Evolutionary conservation across 768 basidiomycete species (phyloP).

Genomic region (Cystobasidium ongulense): DNA sequence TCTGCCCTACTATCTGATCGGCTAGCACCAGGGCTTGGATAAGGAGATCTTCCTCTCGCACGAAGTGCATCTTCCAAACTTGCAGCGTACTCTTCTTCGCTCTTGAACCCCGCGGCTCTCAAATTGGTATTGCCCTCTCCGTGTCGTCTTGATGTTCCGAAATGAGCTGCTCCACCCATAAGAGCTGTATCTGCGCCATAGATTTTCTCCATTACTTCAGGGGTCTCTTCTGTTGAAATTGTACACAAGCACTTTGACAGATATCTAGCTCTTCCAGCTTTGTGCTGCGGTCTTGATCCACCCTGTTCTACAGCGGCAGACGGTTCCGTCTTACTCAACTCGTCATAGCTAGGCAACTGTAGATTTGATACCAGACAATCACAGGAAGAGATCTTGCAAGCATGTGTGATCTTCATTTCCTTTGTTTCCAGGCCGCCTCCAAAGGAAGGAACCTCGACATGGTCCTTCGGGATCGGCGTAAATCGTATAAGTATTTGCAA

Average conservation of each 20-base stretch:
- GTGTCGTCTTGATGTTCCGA: not conserved
- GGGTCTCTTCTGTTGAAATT: slow-evolving; percentile 12
- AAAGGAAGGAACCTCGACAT: not conserved
- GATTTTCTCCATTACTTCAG: slow-evolving; percentile 17
- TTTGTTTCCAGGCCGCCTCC: slow-evolving; percentile 6
- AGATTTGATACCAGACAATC: slow-evolving; percentile 20
- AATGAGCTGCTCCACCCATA: slow-evolving; percentile 21
- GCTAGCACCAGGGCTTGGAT: slow-evolving; percentile 6
- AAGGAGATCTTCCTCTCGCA: slow-evolving; percentile 5
- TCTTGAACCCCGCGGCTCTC: not conserved
- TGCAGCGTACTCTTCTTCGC: slow-evolving; percentile 21
- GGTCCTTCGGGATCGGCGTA: slow-evolving; percentile 6
- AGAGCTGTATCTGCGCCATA: slow-evolving; percentile 9
- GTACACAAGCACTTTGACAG: slow-evolving; percentile 8
- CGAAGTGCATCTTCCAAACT: slow-evolving; percentile 13
- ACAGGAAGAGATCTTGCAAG: slow-evolving; percentile 19
- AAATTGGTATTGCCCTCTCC: not conserved
- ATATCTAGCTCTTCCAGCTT: not conserved
- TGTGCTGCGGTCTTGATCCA: not conserved
- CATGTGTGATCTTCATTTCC: slow-evolving; percentile 27
- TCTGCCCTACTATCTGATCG: not conserved
- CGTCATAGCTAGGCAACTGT: slow-evolving; percentile 10
- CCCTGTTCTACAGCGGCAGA: not conserved
- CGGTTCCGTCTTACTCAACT: not conserved
- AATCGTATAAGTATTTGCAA: slow-evolving; percentile 19